Conservation (phyloP, 129 eudicot species). For the Logfia minima region DNA sequence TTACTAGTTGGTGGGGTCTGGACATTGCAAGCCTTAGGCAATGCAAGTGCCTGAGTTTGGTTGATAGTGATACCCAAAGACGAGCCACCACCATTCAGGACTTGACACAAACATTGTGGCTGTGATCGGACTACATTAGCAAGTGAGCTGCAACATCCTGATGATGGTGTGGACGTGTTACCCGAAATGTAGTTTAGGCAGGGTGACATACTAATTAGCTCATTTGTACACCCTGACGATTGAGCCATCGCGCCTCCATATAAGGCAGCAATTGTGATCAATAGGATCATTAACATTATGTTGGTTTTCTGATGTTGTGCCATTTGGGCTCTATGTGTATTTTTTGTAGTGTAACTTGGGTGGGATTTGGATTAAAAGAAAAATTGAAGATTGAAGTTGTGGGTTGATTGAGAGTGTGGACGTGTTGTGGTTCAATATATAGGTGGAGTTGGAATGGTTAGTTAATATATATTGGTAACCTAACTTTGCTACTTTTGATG, state of each 20-base stretch:
- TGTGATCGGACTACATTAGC: slow-evolving; percentile 41
- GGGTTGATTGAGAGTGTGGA: slow-evolving; percentile 9
- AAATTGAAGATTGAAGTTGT: slow-evolving; percentile 1
- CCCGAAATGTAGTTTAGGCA: slow-evolving; percentile 45
- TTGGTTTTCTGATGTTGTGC: slow-evolving; percentile 21
- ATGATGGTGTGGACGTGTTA: slow-evolving; percentile 37
- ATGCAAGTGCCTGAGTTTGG: slow-evolving; percentile 53
- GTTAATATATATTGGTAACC: background rate
- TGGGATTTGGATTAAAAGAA: background rate
- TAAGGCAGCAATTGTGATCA: slow-evolving; percentile 27
- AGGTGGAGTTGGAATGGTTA: slow-evolving; percentile 7
- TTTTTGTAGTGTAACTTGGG: background rate
- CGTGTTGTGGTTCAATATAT: background rate
- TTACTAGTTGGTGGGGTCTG: slow-evolving; percentile 59
- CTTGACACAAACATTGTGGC: slow-evolving; percentile 61
- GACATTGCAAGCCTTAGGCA: slow-evolving; percentile 61
- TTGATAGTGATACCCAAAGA: slow-evolving; percentile 46
- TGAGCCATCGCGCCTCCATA: slow-evolving; percentile 40
- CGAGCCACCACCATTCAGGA: slow-evolving; percentile 47
- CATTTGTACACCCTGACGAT: slow-evolving; percentile 40
- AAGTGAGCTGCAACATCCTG: slow-evolving; percentile 47
- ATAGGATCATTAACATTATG: slow-evolving; percentile 24
- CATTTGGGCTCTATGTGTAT: slow-evolving; percentile 4
- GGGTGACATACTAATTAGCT: slow-evolving; percentile 41
- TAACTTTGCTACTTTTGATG: background rate